phyloP scores from a whole-genome alignment of 352 stramenopile species.

The Globisporangium okanoganense region DNA sequence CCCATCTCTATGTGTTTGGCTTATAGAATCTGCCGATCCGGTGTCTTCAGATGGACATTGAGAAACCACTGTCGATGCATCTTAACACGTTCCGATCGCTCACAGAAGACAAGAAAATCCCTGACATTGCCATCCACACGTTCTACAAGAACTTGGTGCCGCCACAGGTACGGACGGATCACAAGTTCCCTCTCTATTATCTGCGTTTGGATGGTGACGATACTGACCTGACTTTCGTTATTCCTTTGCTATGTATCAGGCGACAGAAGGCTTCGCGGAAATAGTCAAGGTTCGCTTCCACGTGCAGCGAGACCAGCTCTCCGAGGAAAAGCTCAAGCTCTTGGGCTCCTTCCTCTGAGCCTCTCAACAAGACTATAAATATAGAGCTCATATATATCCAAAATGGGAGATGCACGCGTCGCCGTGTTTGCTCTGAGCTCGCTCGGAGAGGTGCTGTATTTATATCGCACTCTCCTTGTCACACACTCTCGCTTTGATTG shows the following conservation, averaged over 20 bases:
- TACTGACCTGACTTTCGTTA: background rate
- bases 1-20: background rate
- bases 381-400: conserved; percentile 10
- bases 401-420: background rate
- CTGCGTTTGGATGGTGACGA: background rate
- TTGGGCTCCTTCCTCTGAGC: conserved; percentile 62
- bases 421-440: background rate
- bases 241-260: conserved; percentile 27
- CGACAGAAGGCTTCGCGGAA: conserved; percentile 66
- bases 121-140: conserved; percentile 82
- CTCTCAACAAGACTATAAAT: conserved; percentile 8
- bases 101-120: conserved; percentile 69
- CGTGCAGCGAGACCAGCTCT: conserved; percentile 32
- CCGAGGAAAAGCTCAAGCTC: conserved; percentile 31
- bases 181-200: background rate
- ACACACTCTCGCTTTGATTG: conserved; percentile 1
- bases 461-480: conserved; percentile 1
- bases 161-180: conserved; percentile 28
- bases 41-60: conserved; percentile 75
- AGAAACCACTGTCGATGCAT: conserved; percentile 79
- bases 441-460: conserved; percentile 6
- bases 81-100: conserved; percentile 83
- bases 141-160: conserved; percentile 81
- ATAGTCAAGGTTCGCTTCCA: conserved; percentile 70
- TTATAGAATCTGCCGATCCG: conserved; percentile 50